phyloP scores from a whole-genome alignment of 2,329 filamentous ascomycete genomes.

The Phyllachora maydis region DNA sequence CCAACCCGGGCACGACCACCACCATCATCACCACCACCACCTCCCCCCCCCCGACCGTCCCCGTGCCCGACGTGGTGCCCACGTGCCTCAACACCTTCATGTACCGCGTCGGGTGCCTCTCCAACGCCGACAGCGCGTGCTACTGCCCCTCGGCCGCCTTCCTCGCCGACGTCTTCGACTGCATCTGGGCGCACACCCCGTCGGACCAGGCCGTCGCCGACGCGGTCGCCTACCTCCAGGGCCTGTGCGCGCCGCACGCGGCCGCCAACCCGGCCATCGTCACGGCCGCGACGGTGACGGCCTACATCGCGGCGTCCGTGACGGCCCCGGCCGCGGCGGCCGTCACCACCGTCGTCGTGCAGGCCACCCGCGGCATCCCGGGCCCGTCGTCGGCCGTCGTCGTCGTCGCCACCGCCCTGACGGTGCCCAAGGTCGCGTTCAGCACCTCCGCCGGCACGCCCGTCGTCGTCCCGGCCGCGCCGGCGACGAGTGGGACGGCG shows the following conservation, averaged over 20 bases:
- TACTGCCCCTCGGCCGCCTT: slow-evolving; percentile 69
- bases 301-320: slow-evolving; percentile 32
- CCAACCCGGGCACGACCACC: too few relatives aligned
- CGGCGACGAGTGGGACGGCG: too few relatives aligned
- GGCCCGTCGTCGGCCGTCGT: slow-evolving; percentile 27
- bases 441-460: slow-evolving; percentile 15
- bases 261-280: slow-evolving; percentile 67
- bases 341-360: slow-evolving; percentile 24
- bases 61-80: slow-evolving; percentile 55
- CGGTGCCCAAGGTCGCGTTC: slow-evolving; percentile 31
- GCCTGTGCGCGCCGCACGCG: slow-evolving; percentile 66
- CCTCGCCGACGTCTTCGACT: slow-evolving; percentile 60
- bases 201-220: slow-evolving; percentile 43
- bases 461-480: slow-evolving; percentile 19
- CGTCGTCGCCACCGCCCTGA: slow-evolving; percentile 23
- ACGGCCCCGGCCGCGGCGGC: slow-evolving; percentile 16
- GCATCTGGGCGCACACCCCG: slow-evolving; percentile 57
- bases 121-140: slow-evolving; percentile 68
- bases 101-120: slow-evolving; percentile 48
- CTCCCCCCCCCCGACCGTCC: slow-evolving; percentile 23
- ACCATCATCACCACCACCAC: slow-evolving; percentile 12
- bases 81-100: slow-evolving; percentile 88
- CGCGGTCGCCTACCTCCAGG: slow-evolving; percentile 70
- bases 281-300: slow-evolving; percentile 46
- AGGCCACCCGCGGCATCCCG: slow-evolving; percentile 28